Conservation (phyloP, 331 rosid species). For the Cydonia oblonga region DNA sequence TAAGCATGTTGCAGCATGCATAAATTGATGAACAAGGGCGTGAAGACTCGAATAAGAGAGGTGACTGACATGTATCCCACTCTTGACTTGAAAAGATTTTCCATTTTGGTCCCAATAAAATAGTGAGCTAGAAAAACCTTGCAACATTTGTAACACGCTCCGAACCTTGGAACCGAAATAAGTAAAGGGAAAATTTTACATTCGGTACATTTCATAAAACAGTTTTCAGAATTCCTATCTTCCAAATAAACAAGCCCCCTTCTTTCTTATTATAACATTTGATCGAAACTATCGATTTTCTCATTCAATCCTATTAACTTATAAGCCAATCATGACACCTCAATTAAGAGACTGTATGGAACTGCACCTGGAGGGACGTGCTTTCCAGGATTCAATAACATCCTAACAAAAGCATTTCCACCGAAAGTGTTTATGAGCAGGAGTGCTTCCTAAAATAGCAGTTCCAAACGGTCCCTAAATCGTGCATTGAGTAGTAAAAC, state of each 20-base stretch:
- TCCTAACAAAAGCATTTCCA: background rate
- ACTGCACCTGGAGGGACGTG: background rate
- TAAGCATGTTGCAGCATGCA: constrained; percentile 75
- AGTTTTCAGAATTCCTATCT: background rate
- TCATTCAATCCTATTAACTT: no score
- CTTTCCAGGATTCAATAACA: background rate
- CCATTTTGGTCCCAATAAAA: constrained; percentile 54
- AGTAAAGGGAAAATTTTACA: background rate
- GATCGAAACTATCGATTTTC: background rate
- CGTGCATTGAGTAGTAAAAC: background rate
- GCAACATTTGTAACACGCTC: constrained; percentile 74
- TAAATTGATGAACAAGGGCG: constrained; percentile 50
- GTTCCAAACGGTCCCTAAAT: background rate
- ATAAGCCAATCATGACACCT: no score
- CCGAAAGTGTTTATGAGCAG: background rate
- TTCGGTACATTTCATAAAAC: background rate
- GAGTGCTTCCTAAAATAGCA: background rate
- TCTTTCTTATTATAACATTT: background rate
- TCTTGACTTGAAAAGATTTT: constrained; percentile 38
- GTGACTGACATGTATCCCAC: constrained; percentile 50
- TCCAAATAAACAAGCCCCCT: background rate
- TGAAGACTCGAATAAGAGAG: constrained; percentile 63
- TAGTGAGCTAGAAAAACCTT: constrained; percentile 66
- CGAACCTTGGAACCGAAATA: constrained; percentile 44
- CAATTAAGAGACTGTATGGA: no score